A percentile compares a stretch with the other conserved stretches of the same genome.
Evolutionary conservation across 129 eudicot genomes (phyloP).

Genomic region (Lactuca saligna): DNA sequence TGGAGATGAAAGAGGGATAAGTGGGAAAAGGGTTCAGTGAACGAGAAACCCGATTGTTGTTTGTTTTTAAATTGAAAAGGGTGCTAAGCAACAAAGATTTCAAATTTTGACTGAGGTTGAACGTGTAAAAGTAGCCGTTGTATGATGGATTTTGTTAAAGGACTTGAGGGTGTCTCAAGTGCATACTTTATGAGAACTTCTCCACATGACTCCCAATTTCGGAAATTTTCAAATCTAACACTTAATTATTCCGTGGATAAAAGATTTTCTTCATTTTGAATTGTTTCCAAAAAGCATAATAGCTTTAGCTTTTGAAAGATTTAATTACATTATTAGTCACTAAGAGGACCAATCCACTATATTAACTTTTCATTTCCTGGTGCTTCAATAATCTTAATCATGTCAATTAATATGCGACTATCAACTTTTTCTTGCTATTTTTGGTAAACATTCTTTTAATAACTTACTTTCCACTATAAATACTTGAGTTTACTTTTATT

Average conservation of each 20-base stretch:
- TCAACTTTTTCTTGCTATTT: no score
- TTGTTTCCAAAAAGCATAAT: neutral
- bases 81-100: constrained; percentile 18
- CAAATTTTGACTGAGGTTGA: constrained; percentile 30
- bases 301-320: neutral
- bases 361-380: no score
- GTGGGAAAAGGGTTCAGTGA: constrained; percentile 22
- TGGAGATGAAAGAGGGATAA: constrained; percentile 11
- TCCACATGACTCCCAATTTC: constrained; percentile 6
- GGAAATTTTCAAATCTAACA: constrained; percentile 14
- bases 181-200: constrained; percentile 21
- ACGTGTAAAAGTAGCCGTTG: constrained; percentile 37
- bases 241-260: constrained; percentile 6
- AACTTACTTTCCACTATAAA: no score
- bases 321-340: no score
- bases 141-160: constrained; percentile 4
- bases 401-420: no score
- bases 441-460: no score
- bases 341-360: no score
- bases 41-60: constrained; percentile 8
- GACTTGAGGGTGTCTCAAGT: constrained; percentile 26
- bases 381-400: no score
- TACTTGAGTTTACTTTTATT: no score
- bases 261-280: neutral
- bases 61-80: constrained; percentile 24